Percentiles rank a stretch among this genome's conserved stretches.
Evolutionary conservation across 306 rosid genomes (phyloP).

Genomic region (Rosa multiflora): DNA sequence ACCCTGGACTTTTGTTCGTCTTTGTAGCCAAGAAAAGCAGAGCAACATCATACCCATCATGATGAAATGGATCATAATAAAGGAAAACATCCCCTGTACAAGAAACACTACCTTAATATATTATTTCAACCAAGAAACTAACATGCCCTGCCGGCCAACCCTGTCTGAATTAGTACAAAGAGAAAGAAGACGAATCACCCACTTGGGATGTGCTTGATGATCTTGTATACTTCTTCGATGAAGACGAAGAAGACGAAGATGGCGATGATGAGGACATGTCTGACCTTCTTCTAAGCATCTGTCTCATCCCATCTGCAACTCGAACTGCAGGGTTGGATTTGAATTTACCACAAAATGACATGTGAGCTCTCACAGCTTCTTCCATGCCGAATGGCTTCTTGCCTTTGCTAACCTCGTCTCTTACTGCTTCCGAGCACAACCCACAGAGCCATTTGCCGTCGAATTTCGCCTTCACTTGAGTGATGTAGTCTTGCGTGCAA

Average conservation of each 20-base stretch:
- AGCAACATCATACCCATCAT: slow-evolving; percentile 11
- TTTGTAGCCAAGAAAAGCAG: slow-evolving; percentile 25
- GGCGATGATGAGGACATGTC: slow-evolving; percentile 44
- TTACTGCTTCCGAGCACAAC: slow-evolving; percentile 94
- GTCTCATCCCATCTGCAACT: slow-evolving; percentile 97
- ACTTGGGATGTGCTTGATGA: slow-evolving; percentile 72
- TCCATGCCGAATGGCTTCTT: slow-evolving; percentile 61
- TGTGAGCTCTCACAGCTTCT: slow-evolving; percentile 96
- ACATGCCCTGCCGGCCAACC: slow-evolving; percentile 9
- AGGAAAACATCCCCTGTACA: not conserved
- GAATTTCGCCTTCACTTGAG: slow-evolving; percentile 66
- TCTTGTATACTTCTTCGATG: slow-evolving; percentile 60
- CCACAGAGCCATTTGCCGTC: slow-evolving; percentile 98
- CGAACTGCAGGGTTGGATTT: slow-evolving; percentile 84
- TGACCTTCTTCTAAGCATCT: slow-evolving; percentile 90
- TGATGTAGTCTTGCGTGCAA: slow-evolving; percentile 83
- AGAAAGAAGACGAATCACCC: slow-evolving; percentile 63
- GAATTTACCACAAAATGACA: slow-evolving; percentile 90
- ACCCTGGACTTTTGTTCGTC: not conserved
- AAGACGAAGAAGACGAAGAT: slow-evolving; percentile 36
- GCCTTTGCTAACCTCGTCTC: slow-evolving; percentile 73
- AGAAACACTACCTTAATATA: slow-evolving; percentile 16
- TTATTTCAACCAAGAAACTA: slow-evolving; percentile 41
- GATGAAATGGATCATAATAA: slow-evolving; percentile 7
- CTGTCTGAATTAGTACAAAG: slow-evolving; percentile 36